A percentile compares a stretch with the other conserved stretches of the same genome.
These are phyloP conservation scores for Pythium periplocum DNA, from an alignment of 352 stramenopile species.

Conservation along the genomic window DNA sequence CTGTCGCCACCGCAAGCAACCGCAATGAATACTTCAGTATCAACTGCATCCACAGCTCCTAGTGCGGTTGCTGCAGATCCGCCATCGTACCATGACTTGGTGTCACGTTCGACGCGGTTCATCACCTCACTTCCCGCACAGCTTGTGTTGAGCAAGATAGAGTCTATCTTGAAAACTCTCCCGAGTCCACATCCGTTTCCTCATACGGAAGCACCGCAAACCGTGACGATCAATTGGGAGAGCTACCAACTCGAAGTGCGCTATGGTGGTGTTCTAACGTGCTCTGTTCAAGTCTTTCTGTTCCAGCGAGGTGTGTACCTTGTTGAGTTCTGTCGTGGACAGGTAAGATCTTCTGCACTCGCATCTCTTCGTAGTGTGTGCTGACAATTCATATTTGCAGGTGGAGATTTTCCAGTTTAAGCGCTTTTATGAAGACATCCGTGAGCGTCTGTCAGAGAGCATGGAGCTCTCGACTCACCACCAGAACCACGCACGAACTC, in stretches of 20 bases:
- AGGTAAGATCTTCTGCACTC: conserved; percentile 27
- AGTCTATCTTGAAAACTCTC: conserved; percentile 32
- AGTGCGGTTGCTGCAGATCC: conserved; percentile 9
- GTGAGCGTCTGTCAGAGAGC: conserved; percentile 48
- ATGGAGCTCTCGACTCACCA: conserved; percentile 20
- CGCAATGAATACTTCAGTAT: not conserved
- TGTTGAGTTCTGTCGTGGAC: conserved; percentile 71
- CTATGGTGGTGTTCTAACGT: conserved; percentile 55
- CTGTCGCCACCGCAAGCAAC: too few relatives aligned
- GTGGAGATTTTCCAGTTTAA: conserved; percentile 88
- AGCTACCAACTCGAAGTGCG: conserved; percentile 71
- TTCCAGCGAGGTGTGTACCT: conserved; percentile 78
- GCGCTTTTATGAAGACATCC: conserved; percentile 81
- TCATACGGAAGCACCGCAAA: conserved; percentile 27
- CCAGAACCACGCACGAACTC: not conserved
- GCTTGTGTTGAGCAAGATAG: conserved; percentile 64
- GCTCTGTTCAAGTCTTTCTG: conserved; percentile 77
- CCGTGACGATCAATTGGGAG: conserved; percentile 62
- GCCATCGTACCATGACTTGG: conserved; percentile 57
- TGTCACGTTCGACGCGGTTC: conserved; percentile 68
- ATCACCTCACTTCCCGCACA: conserved; percentile 56
- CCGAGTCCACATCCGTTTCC: too few relatives aligned
- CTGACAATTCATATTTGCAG: conserved; percentile 18
- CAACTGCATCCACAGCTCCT: not conserved
- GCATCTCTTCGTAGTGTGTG: not conserved